These are phyloP conservation scores for Kwoniella mangroviensis DNA, from an alignment of 768 basidiomycete species.

Conservation along the genomic window DNA sequence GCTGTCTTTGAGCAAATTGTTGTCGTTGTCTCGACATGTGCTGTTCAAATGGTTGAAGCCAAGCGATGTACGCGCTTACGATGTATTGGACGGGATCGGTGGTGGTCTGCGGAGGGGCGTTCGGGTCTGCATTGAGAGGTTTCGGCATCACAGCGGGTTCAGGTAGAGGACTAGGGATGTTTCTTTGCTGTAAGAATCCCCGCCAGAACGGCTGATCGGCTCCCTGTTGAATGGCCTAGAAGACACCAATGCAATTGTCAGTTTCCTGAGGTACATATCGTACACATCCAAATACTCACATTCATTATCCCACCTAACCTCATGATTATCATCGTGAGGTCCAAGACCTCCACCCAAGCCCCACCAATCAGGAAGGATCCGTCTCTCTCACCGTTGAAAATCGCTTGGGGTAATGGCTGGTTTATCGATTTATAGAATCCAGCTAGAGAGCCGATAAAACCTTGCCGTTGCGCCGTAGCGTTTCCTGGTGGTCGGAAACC, in stretches of 20 bases:
- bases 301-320: slow-evolving; percentile 32
- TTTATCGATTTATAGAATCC: slow-evolving; percentile 26
- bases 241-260: background rate
- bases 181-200: slow-evolving; percentile 20
- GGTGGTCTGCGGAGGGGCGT: slow-evolving; percentile 19
- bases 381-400: slow-evolving; percentile 41
- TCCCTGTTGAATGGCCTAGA: slow-evolving; percentile 19
- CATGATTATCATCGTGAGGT: slow-evolving; percentile 44
- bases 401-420: slow-evolving; percentile 30
- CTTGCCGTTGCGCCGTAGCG: slow-evolving; percentile 27
- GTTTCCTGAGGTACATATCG: background rate
- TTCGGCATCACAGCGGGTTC: slow-evolving; percentile 31
- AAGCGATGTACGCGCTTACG: slow-evolving; percentile 36
- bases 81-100: slow-evolving; percentile 40
- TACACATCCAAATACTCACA: slow-evolving; percentile 29
- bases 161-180: slow-evolving; percentile 41
- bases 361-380: slow-evolving; percentile 39
- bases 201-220: slow-evolving; percentile 22
- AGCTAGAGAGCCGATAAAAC: slow-evolving; percentile 41
- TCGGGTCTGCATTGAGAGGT: slow-evolving; percentile 16
- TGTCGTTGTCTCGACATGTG: slow-evolving; percentile 36
- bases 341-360: slow-evolving; percentile 41
- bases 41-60: slow-evolving; percentile 42
- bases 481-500: slow-evolving; percentile 10
- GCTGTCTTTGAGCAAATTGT: slow-evolving; percentile 15